Evolutionary conservation across 805 yeast species (phyloP).

Genomic region (Pichia exigua): DNA sequence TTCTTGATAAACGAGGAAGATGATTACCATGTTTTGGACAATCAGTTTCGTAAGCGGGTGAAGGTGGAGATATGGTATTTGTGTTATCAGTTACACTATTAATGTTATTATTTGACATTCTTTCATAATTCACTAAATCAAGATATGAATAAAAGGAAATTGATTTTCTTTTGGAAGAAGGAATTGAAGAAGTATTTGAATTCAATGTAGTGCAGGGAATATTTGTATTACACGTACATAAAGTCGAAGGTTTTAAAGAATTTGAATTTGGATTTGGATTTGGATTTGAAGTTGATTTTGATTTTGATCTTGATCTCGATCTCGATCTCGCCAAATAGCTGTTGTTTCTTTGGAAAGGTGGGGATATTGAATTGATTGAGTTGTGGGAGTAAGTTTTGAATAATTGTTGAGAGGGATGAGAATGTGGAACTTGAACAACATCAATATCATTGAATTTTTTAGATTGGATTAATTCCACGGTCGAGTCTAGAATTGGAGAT

Average conservation of each 20-base stretch:
- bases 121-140: conserved; percentile 25
- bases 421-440: conserved; percentile 39
- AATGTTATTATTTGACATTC: conserved; percentile 5
- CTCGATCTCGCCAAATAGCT: neutral
- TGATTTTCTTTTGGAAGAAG: conserved; percentile 16
- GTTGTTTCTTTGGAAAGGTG: neutral
- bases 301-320: neutral
- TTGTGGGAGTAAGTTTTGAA: conserved; percentile 4
- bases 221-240: neutral
- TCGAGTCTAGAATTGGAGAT: conserved; percentile 78
- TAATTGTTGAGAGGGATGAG: conserved; percentile 3
- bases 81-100: neutral
- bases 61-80: too few species aligned
- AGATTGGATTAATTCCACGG: conserved; percentile 56
- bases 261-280: too few species aligned
- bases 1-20: conserved; percentile 1
- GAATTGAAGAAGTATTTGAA: neutral
- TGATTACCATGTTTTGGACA: conserved; percentile 8
- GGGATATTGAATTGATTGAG: conserved; percentile 3
- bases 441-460: conserved; percentile 60
- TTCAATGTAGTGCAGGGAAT: neutral
- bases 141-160: conserved; percentile 28
- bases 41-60: neutral
- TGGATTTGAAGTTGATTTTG: too few species aligned
- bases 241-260: too few species aligned